Conservation (phyloP, 164 flowering plant genomes). For the Stephania yunnanensis region DNA sequence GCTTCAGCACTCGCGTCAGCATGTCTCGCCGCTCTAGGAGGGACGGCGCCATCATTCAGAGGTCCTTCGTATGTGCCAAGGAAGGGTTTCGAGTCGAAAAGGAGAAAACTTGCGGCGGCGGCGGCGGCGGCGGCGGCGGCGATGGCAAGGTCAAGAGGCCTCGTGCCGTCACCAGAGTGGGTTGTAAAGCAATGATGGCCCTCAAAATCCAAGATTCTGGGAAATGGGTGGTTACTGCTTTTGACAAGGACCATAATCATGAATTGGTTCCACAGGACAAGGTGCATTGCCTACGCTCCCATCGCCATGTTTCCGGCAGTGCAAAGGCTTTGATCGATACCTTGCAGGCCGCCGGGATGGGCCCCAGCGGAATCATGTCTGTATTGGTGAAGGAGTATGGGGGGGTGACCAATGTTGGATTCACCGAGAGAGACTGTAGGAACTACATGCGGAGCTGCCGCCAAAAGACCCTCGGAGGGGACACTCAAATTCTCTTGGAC, state of each 20-base stretch:
- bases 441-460: constrained; percentile 38
- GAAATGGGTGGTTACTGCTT: constrained; percentile 30
- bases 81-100: constrained; percentile 37
- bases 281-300: constrained; percentile 34
- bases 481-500: constrained; percentile 28
- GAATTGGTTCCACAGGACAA: constrained; percentile 30
- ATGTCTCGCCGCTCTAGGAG: constrained; percentile 33
- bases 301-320: constrained; percentile 33
- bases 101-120: constrained; percentile 10
- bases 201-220: constrained; percentile 30
- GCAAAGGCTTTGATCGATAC: constrained; percentile 38
- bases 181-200: constrained; percentile 30
- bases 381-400: constrained; percentile 34
- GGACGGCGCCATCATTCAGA: constrained; percentile 38
- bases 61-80: constrained; percentile 41
- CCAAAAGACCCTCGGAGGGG: constrained; percentile 37
- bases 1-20: constrained; percentile 40
- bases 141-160: constrained; percentile 26
- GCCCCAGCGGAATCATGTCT: constrained; percentile 38
- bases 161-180: constrained; percentile 33
- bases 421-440: constrained; percentile 34
- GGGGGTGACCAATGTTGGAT: constrained; percentile 33
- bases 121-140: neutral
- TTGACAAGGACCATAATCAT: constrained; percentile 32
- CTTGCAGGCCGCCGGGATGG: constrained; percentile 38